These are phyloP conservation scores for Suillus alpinus DNA, from an alignment of 768 basidiomycete species.

Conservation along the genomic window DNA sequence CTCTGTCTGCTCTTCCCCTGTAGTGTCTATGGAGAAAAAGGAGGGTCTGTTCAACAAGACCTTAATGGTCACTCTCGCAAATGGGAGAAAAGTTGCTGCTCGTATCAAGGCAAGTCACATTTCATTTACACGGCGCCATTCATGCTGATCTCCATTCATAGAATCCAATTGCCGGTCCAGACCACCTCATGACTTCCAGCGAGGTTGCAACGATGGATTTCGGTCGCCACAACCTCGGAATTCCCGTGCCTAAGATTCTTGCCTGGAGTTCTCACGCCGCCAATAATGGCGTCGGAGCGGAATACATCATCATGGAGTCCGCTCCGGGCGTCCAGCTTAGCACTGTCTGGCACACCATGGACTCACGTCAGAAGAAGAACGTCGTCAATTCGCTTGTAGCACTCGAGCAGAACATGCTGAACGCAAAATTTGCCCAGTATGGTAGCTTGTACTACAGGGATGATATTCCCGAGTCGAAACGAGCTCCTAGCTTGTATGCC, in stretches of 20 bases:
- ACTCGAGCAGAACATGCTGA: constrained; percentile 21
- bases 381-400: constrained; percentile 18
- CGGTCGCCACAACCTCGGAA: constrained; percentile 20
- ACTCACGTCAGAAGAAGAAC: constrained; percentile 10
- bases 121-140: not conserved
- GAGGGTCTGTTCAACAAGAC: constrained; percentile 15
- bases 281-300: constrained; percentile 24
- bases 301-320: constrained; percentile 35
- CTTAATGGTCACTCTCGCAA: constrained; percentile 11
- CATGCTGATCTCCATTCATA: constrained; percentile 1
- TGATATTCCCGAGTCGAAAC: constrained; percentile 14
- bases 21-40: constrained; percentile 18
- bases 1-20: constrained; percentile 8
- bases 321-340: constrained; percentile 23
- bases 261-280: constrained; percentile 25
- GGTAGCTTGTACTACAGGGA: constrained; percentile 34
- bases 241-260: constrained; percentile 29
- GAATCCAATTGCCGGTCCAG: constrained; percentile 27
- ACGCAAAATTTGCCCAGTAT: constrained; percentile 23
- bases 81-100: constrained; percentile 10
- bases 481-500: constrained; percentile 8
- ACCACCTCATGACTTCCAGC: constrained; percentile 29
- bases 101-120: constrained; percentile 12
- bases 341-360: constrained; percentile 20
- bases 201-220: constrained; percentile 37